Conservation (phyloP, 2,329 filamentous ascomycete species). For the Fusarium continuum region DNA sequence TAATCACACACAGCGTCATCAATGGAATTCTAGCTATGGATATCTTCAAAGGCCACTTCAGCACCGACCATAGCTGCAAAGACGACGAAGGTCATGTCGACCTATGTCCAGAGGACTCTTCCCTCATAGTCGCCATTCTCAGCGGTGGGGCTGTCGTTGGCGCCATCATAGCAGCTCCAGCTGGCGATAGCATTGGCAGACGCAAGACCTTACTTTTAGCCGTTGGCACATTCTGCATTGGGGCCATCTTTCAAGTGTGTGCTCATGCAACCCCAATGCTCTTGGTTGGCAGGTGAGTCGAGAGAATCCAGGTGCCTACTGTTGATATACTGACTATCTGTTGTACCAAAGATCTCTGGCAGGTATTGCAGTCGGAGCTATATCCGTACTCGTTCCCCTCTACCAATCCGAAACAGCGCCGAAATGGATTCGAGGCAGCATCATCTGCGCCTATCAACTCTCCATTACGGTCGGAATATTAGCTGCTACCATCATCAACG, state of each 20-base stretch:
- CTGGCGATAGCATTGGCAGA: slow-evolving; percentile 75
- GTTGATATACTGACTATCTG: too few relatives aligned
- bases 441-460: slow-evolving; percentile 79
- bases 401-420: slow-evolving; percentile 86
- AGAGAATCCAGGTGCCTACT: too few relatives aligned
- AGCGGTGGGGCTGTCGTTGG: slow-evolving; percentile 83
- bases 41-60: slow-evolving; percentile 72
- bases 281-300: slow-evolving; percentile 69
- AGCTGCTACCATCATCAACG: slow-evolving; percentile 73
- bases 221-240: slow-evolving; percentile 73
- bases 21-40: slow-evolving; percentile 77
- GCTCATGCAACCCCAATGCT: slow-evolving; percentile 68
- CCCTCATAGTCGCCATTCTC: slow-evolving; percentile 82
- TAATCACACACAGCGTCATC: slow-evolving; percentile 58
- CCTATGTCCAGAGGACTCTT: slow-evolving; percentile 68
- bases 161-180: slow-evolving; percentile 73
- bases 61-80: slow-evolving; percentile 60
- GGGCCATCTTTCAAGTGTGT: slow-evolving; percentile 76
- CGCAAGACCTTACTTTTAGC: slow-evolving; percentile 74
- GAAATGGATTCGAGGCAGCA: slow-evolving; percentile 81
- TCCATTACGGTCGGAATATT: slow-evolving; percentile 79
- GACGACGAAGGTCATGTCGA: slow-evolving; percentile 50
- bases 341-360: slow-evolving; percentile 73
- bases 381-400: slow-evolving; percentile 79
- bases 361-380: slow-evolving; percentile 74